These are phyloP conservation scores for Crucibulum parvulum DNA, from an alignment of 1,284 basidiomycete species.

Conservation along the genomic window DNA sequence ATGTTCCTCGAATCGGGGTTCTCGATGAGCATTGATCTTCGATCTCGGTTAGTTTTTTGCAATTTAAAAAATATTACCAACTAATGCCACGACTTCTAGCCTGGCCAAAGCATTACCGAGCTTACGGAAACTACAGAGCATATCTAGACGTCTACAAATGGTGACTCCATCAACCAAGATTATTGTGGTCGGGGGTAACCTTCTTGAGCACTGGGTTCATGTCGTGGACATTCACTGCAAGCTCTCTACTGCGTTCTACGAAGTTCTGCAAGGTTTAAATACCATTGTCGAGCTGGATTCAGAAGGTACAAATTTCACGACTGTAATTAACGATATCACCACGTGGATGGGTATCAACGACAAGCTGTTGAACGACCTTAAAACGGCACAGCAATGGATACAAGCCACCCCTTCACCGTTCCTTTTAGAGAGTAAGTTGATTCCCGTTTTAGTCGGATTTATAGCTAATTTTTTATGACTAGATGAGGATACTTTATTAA, in stretches of 20 bases:
- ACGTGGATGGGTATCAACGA: no score
- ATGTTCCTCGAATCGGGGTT: slow-evolving; percentile 85
- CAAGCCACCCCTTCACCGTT: background rate
- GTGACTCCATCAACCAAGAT: slow-evolving; percentile 28
- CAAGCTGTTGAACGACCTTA: slow-evolving; percentile 12
- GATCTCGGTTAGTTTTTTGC: slow-evolving; percentile 47
- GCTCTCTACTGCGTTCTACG: slow-evolving; percentile 45
- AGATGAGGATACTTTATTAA: no score
- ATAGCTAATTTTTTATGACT: no score
- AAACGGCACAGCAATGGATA: slow-evolving; percentile 16
- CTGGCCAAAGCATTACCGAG: slow-evolving; percentile 36
- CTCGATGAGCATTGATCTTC: slow-evolving; percentile 62
- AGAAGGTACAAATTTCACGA: slow-evolving; percentile 29
- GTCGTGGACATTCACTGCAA: slow-evolving; percentile 42
- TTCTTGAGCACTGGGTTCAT: slow-evolving; percentile 31
- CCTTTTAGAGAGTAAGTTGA: background rate
- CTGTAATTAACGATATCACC: no score
- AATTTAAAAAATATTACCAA: background rate
- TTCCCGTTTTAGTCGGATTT: no score
- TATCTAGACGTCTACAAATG: slow-evolving; percentile 32
- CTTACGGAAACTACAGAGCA: slow-evolving; percentile 28
- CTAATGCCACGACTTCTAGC: slow-evolving; percentile 29
- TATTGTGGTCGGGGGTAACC: slow-evolving; percentile 29
- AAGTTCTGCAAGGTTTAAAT: slow-evolving; percentile 43
- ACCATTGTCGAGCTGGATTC: slow-evolving; percentile 29